A percentile compares a stretch with the other conserved stretches of the same genome.
Evolutionary conservation across 1,284 basidiomycete genomes (phyloP).

Genomic region (Wolfiporia cocos): DNA sequence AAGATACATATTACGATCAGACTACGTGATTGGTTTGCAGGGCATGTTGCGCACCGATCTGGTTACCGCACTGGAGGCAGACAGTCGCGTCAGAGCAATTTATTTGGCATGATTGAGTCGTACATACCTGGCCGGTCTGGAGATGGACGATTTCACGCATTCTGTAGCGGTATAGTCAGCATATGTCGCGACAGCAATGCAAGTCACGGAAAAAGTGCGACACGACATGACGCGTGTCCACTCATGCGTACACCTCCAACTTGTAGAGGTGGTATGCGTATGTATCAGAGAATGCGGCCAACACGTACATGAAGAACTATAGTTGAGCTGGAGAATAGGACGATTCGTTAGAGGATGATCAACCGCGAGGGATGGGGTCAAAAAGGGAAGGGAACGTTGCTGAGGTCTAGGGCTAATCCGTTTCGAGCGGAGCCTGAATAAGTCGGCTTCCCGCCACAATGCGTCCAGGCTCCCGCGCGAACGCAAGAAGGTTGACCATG

Average conservation of each 20-base stretch:
- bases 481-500: too few species aligned
- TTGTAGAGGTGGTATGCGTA: background rate
- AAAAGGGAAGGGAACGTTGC: constrained; percentile 19
- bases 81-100: constrained; percentile 10
- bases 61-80: constrained; percentile 84
- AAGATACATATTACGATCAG: constrained; percentile 8
- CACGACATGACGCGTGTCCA: constrained; percentile 3
- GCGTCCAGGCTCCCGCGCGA: too few species aligned
- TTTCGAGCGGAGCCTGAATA: constrained; percentile 21
- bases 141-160: constrained; percentile 98
- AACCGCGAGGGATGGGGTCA: constrained; percentile 25
- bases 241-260: background rate
- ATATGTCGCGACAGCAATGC: constrained; percentile 6
- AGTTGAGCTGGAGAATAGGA: constrained; percentile 15
- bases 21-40: constrained; percentile 3
- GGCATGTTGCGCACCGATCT: constrained; percentile 65
- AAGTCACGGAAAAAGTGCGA: constrained; percentile 4
- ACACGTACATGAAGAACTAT: constrained; percentile 24
- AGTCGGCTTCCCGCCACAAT: too few species aligned
- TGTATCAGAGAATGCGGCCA: background rate
- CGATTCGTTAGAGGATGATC: constrained; percentile 22
- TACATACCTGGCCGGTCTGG: constrained; percentile 86
- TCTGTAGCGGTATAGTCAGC: constrained; percentile 40
- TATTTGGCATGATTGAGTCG: constrained; percentile 13
- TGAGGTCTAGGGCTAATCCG: constrained; percentile 21